A percentile compares a stretch with the other conserved stretches of the same genome.
phyloP scores from a whole-genome alignment of 495 filamentous ascomycete genomes.

The Darksidea phi region DNA sequence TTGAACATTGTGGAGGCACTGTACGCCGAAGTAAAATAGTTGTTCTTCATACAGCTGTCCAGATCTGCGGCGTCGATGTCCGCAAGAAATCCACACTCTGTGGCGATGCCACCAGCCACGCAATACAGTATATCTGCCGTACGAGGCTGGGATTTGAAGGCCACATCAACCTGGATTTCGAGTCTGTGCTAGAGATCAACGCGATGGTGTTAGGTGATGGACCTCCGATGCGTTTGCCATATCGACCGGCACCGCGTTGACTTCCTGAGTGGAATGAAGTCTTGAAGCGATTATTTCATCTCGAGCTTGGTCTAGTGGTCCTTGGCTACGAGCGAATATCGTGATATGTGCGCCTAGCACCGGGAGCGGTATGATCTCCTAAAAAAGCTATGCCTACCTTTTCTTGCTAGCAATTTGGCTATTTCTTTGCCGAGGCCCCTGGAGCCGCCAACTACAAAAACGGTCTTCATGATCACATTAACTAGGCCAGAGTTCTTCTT shows the following conservation, averaged over 20 bases:
- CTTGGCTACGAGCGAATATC: constrained; percentile 12
- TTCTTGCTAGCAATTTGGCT: constrained; percentile 33
- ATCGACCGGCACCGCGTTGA: background rate
- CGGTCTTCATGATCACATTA: constrained; percentile 28
- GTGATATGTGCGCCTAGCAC: constrained; percentile 10
- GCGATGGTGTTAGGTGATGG: no score
- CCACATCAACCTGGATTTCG: constrained; percentile 18
- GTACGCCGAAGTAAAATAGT: constrained; percentile 33
- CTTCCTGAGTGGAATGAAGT: background rate
- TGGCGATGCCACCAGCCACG: constrained; percentile 26
- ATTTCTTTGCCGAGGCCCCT: constrained; percentile 40
- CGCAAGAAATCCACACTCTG: constrained; percentile 12
- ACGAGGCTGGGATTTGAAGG: constrained; percentile 31
- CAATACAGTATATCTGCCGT: constrained; percentile 30
- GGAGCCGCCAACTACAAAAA: constrained; percentile 40
- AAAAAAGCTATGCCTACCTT: no score
- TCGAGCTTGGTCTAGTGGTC: constrained; percentile 33
- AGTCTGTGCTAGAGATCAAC: no score
- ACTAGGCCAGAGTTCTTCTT: no score
- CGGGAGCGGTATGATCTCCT: no score
- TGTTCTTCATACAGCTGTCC: constrained; percentile 26
- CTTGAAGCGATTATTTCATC: constrained; percentile 22
- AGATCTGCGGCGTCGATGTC: constrained; percentile 2
- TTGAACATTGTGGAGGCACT: constrained; percentile 18
- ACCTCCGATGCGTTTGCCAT: constrained; percentile 1